Evolutionary conservation across 352 stramenopile species (phyloP).

Genomic region (Globisporangium spinosum): DNA sequence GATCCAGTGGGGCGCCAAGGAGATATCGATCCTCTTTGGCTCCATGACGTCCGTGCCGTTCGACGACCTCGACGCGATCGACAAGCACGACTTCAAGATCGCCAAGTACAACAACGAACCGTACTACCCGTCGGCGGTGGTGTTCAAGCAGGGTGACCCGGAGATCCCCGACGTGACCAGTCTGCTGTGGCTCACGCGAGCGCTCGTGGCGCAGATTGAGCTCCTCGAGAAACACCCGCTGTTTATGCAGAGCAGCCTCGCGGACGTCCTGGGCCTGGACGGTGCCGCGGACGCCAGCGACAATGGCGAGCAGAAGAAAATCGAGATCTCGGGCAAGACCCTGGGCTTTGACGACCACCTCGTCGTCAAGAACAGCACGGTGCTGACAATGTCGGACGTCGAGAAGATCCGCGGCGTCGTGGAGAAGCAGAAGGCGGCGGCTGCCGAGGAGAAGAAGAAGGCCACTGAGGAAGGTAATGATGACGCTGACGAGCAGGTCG

Average conservation of each 20-base stretch:
- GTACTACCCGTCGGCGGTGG: slow-evolving; percentile 68
- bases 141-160: slow-evolving; percentile 71
- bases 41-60: slow-evolving; percentile 68
- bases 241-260: slow-evolving; percentile 74
- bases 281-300: slow-evolving; percentile 21
- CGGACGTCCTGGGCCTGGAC: slow-evolving; percentile 53
- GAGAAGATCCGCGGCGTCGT: slow-evolving; percentile 53
- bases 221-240: slow-evolving; percentile 58
- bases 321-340: slow-evolving; percentile 56
- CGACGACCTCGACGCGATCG: slow-evolving; percentile 72
- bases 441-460: slow-evolving; percentile 9
- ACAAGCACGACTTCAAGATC: slow-evolving; percentile 48
- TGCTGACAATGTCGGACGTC: slow-evolving; percentile 75
- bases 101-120: slow-evolving; percentile 37
- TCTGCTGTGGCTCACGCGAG: slow-evolving; percentile 71
- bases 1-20: slow-evolving; percentile 75
- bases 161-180: slow-evolving; percentile 56
- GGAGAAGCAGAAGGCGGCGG: slow-evolving; percentile 30
- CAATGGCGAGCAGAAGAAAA: slow-evolving; percentile 38
- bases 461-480: slow-evolving; percentile 15
- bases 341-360: slow-evolving; percentile 61
- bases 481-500: not conserved
- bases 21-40: slow-evolving; percentile 81
- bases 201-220: slow-evolving; percentile 55
- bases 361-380: slow-evolving; percentile 74